Percentiles rank a stretch among this genome's conserved stretches.
phyloP scores from a whole-genome alignment of 2,329 filamentous ascomycete genomes.

The Plenodomus lindquistii region DNA sequence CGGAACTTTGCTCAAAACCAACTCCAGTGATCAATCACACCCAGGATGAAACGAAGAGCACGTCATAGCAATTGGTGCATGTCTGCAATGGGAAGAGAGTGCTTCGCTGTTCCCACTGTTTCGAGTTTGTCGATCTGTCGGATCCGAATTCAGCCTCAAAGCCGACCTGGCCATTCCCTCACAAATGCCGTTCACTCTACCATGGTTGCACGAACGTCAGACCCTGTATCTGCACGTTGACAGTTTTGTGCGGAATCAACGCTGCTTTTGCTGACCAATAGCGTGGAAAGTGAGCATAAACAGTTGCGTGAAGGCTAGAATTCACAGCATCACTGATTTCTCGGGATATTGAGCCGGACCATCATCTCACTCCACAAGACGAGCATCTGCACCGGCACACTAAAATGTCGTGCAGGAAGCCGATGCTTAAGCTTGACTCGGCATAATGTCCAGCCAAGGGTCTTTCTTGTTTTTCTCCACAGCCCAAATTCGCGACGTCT shows the following conservation, averaged over 20 bases:
- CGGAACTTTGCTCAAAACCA: no score
- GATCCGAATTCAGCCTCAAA: neutral
- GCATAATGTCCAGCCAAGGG: slow-evolving; percentile 10
- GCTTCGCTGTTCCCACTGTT: neutral
- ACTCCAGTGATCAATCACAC: no score
- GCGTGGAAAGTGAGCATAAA: neutral
- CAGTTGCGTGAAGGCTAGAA: slow-evolving; percentile 1
- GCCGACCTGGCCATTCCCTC: neutral
- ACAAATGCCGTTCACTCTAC: neutral
- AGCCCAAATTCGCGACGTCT: slow-evolving; percentile 16
- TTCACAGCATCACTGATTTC: slow-evolving; percentile 10
- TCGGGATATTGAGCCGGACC: slow-evolving; percentile 21
- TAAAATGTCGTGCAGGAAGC: slow-evolving; percentile 31
- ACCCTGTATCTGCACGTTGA: neutral
- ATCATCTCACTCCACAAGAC: slow-evolving; percentile 20
- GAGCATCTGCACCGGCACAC: slow-evolving; percentile 9
- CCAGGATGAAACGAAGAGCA: no score
- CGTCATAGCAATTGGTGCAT: no score
- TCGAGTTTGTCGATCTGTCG: neutral
- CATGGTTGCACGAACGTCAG: neutral
- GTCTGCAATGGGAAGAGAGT: no score
- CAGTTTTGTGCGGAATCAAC: neutral
- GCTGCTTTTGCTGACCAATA: neutral
- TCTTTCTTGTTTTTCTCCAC: slow-evolving; percentile 20
- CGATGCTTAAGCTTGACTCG: slow-evolving; percentile 19